Conservation (phyloP, 768 basidiomycete species). For the Phylloporus arenicola region DNA sequence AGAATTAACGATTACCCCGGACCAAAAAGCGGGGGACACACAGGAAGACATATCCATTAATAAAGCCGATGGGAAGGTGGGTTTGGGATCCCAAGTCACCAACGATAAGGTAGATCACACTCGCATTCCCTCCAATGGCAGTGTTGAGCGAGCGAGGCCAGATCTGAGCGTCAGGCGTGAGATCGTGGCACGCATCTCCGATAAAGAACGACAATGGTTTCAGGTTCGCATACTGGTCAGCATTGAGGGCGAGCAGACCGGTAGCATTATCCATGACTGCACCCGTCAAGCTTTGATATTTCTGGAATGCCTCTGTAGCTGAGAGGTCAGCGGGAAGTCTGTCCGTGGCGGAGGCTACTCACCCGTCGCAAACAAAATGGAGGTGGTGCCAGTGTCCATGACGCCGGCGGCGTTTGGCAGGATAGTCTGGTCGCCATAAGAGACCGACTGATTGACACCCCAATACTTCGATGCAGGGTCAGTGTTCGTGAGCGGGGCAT, state of each 20-base stretch:
- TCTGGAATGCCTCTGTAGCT: constrained; percentile 15
- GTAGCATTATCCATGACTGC: constrained; percentile 15
- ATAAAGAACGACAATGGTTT: constrained; percentile 14
- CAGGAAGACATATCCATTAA: too few relatives aligned
- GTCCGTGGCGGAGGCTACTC: background rate
- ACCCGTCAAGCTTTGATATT: constrained; percentile 6
- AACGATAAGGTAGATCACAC: constrained; percentile 22
- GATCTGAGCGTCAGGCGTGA: constrained; percentile 15
- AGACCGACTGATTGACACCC: constrained; percentile 26
- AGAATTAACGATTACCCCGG: too few relatives aligned
- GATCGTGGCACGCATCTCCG: constrained; percentile 5
- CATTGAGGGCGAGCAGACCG: constrained; percentile 23
- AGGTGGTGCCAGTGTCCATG: constrained; percentile 27
- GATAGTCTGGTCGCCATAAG: constrained; percentile 17
- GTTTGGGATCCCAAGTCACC: background rate
- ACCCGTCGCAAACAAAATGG: constrained; percentile 17
- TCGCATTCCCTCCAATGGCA: constrained; percentile 17
- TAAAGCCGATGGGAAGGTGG: background rate
- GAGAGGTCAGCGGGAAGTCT: background rate
- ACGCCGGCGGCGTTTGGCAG: constrained; percentile 22
- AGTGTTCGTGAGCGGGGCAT: constrained; percentile 19
- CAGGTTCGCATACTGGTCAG: constrained; percentile 18
- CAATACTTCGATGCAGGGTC: constrained; percentile 22
- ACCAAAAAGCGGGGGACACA: background rate
- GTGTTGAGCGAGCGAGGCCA: constrained; percentile 15